Base-by-base conservation (phyloP, 176 grass and related monocot genomes). In the Thalia dealbata region DNA sequence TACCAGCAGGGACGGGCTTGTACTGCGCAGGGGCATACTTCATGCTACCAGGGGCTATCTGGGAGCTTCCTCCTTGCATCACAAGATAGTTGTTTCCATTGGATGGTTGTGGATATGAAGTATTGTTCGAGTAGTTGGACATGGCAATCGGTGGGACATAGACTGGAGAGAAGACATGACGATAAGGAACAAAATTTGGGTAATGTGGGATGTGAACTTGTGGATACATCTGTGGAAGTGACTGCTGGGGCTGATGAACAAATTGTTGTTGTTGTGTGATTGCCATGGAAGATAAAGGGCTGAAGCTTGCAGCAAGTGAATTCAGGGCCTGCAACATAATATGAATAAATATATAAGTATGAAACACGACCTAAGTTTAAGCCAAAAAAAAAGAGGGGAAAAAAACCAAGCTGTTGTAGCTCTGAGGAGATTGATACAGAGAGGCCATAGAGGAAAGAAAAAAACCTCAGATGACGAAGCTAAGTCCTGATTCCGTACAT, bases 131-230 rank as follows among this genome's bases (percentile, higher is more conserved):
- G 77, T 88, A 92, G 75, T 88, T 92, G 58, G 85, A 71, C 89
- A 92, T 74, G 6, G 81, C 83, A 83, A 92, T 84, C 9, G 81
- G 89, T 38, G 87, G 87, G 56, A 80, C 80, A 82, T 88, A 92
- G 59, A 88, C 72, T 43, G 89, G 89, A 77, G 89, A 86, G 81
- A 86, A 86, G 16, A 92, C 26, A 50, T 88, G 89, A 44, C 89
- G 89, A 61, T 88, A 92, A 67, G 78, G 86, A 81, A 92, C 85
- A 67, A 88, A 92, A 81, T 92, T 92, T 2, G 86, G 86, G 78
- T 78, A 92, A 62, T 92, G 89, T 50, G 84, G 78, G 75, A 92
- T 59, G 69, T 83, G 89, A 73, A 92, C 75, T 64, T 77, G 89
- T 64, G 89, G 89, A 78, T 88, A 92, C 60, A 92, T 70, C 55